Evolutionary conservation across 352 stramenopile species (phyloP).

Genomic region (Globisporangium uncinulatum): DNA sequence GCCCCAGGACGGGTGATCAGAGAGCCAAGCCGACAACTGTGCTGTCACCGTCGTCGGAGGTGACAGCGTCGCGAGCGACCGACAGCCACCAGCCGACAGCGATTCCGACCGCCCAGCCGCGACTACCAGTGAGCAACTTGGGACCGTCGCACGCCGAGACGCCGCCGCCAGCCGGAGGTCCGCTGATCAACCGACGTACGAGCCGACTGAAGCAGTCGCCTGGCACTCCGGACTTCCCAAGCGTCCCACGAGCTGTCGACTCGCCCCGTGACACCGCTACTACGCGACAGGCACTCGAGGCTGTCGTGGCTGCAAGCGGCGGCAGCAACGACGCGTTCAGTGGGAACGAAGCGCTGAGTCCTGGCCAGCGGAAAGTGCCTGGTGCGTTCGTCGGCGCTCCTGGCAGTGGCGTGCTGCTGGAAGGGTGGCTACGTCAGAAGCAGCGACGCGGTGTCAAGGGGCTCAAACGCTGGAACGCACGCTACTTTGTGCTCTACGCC

Average conservation of each 20-base stretch:
- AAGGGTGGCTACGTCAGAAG: constrained; percentile 81
- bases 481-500: constrained; percentile 78
- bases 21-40: background rate
- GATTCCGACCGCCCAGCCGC: no score
- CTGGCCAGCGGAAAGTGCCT: constrained; percentile 44
- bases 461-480: constrained; percentile 82
- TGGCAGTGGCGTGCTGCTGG: constrained; percentile 66
- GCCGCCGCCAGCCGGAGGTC: background rate
- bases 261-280: constrained; percentile 10
- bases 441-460: constrained; percentile 72
- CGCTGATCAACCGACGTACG: constrained; percentile 40
- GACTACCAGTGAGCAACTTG: background rate
- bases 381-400: constrained; percentile 40
- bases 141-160: no score
- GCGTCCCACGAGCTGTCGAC: constrained; percentile 8
- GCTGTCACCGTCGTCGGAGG: constrained; percentile 4
- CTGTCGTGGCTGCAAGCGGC: constrained; percentile 5
- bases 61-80: background rate
- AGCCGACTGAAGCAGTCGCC: constrained; percentile 46
- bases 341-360: constrained; percentile 22
- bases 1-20: no score
- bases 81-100: background rate
- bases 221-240: constrained; percentile 30
- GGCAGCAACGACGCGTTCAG: background rate
- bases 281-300: constrained; percentile 19